Evolutionary conservation across 306 rosid genomes (phyloP), one percentile per base, ranked within the genome.

Genomic region (Quercus rubra): DNA sequence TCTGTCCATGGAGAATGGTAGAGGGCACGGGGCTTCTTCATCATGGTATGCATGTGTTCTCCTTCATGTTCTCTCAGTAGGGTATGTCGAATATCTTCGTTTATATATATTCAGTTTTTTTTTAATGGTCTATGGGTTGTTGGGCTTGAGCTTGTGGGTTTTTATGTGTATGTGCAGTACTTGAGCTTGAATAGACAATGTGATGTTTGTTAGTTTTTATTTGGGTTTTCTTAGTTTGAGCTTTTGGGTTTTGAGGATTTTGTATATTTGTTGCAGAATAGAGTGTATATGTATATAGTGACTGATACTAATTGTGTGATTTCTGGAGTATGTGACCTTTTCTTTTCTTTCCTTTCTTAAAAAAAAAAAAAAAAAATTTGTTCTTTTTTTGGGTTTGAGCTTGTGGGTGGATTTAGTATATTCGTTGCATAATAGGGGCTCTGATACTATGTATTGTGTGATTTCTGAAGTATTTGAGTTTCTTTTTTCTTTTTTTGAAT

Each of bases 11-110:
- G 91, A 79, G 52, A 76, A 73, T 75, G 82, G 43, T 31, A 75
- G 25, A 49, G 71, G 20, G 54, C 77, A 57, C 5, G 54, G 52
- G 77, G 73, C 78, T 80, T 76, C 35, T 81, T 71, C 73, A 80
- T 78, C 82, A 74, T 76, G 91, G 93, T 91, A 88, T 77, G 84
- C 73, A 27, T 74, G 20, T 64, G 5, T 82, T 78, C 77, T 69
- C 78, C 79, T 79, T 82, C 73, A 25, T 55, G 25, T 77, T 83
- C 77, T 71, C 25, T 69, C 62, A 9, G 73, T 55, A 72, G 69
- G 85, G 56, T 79, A 78, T 70, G 76, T 70, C 33, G 27, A 41
- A 19, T 43, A 5, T 33, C 38, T 25, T 57, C 18, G 12, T 51
- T 55, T 55, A 8, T 9, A 31, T 11, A 7, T 43, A 43, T 43